Conservation (phyloP, 495 filamentous ascomycete species). For the Xylaria cubensis region DNA sequence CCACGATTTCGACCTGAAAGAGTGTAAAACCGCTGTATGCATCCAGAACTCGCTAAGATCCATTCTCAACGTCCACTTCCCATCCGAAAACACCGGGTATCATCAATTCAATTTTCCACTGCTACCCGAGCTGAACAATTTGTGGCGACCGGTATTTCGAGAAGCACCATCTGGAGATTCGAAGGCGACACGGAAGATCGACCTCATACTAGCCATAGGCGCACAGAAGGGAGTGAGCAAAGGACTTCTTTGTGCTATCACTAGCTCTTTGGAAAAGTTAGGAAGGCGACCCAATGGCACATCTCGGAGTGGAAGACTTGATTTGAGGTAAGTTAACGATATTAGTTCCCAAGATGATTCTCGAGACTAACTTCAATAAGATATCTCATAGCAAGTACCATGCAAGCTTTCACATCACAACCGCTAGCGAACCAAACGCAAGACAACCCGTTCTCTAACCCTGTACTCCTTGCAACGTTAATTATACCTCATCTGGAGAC, state of each 20-base stretch:
- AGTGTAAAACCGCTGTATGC: slow-evolving; percentile 46
- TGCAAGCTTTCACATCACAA: slow-evolving; percentile 55
- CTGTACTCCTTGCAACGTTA: slow-evolving; percentile 49
- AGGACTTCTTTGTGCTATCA: slow-evolving; percentile 42
- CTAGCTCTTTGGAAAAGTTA: slow-evolving; percentile 50
- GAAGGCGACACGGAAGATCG: slow-evolving; percentile 39
- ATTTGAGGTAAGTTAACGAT: slow-evolving; percentile 46
- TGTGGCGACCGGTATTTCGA: slow-evolving; percentile 52
- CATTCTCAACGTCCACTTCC: slow-evolving; percentile 46
- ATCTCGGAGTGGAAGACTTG: slow-evolving; percentile 49
- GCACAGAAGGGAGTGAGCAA: slow-evolving; percentile 47
- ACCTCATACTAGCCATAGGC: slow-evolving; percentile 54
- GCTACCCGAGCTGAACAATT: slow-evolving; percentile 44
- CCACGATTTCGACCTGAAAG: slow-evolving; percentile 42
- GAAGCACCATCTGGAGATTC: slow-evolving; percentile 33
- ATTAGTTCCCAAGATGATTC: neutral
- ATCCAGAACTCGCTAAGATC: slow-evolving; percentile 52
- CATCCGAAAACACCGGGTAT: slow-evolving; percentile 43
- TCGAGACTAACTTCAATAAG: slow-evolving; percentile 34
- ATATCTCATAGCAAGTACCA: slow-evolving; percentile 55
- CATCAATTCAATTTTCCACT: slow-evolving; percentile 45
- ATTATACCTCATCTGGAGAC: slow-evolving; percentile 55
- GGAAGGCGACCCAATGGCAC: slow-evolving; percentile 44
- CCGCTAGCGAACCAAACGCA: slow-evolving; percentile 51
- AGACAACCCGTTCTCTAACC: slow-evolving; percentile 54